Base-by-base conservation (phyloP, 768 basidiomycete genomes). In the Dioszegia aurantiaca region DNA sequence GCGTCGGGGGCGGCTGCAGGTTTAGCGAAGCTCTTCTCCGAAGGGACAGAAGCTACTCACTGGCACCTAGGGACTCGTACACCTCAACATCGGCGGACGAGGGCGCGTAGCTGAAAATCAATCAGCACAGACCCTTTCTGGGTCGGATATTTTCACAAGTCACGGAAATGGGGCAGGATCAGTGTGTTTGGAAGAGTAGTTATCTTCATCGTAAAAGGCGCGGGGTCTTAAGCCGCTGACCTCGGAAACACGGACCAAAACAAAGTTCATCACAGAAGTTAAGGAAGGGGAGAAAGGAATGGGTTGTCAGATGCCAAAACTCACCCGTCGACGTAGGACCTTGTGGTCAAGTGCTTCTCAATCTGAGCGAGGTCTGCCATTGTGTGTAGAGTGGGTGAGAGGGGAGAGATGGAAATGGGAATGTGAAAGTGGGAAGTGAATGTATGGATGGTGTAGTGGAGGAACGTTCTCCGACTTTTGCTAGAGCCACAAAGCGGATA, bases 301-400 rank as follows among this genome's bases (percentile, higher is more conserved):
- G 41, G 26, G n/a, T n/a, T n/a, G n/a, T n/a, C n/a, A 23, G 37
- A 51, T 42, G 24, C 27, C 41, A 30, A 1, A 40, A 43, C 75
- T 70, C 60, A 77, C 73, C 76, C 77, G 48, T 72, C 74, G 55
- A 78, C 60, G 65, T 75, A 77, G 33, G 70, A 61, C 43, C 74
- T 69, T 72, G 86, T 83, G 56, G 85, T 77, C 70, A 99, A 89
- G 83, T 93, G 89, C 58, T 85, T 76, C 75, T 98, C 89, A 73
- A 97, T 87, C 65, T 87, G 66, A 53, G 70, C 67, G 60, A 76
- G 52, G 63, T 76, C 75, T 41, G 73, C 63, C 73, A 76, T 75
- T 59, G 55, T 74, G 61, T 45, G 33, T 56, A 4, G 26, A 40
- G 37, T 26, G 37, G 19, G 16, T 39, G 48, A 24, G 33, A 30